Percentiles rank a stretch among this genome's conserved stretches.
Evolutionary conservation across 305 asterid genomes (phyloP).

Genomic region (Caryopteris hybrid): DNA sequence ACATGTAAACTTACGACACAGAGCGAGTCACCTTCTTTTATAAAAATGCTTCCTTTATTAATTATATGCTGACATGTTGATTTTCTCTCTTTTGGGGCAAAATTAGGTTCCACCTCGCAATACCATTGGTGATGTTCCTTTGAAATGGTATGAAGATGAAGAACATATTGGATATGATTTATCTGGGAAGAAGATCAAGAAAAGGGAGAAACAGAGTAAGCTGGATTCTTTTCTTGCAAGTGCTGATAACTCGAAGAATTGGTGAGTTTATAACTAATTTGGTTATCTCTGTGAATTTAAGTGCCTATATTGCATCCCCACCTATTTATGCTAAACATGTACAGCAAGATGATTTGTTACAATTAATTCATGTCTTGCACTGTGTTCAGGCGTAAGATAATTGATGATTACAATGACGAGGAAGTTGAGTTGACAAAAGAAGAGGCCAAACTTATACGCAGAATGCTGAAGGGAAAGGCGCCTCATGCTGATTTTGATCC

Average conservation of each 20-base stretch:
- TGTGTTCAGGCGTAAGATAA: conserved; percentile 71
- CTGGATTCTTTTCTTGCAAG: conserved; percentile 78
- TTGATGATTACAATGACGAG: conserved; percentile 86
- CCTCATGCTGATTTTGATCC: conserved; percentile 95
- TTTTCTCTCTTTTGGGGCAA: conserved; percentile 3
- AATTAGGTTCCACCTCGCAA: conserved; percentile 86
- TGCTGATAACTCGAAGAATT: conserved; percentile 70
- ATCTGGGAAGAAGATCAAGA: conserved; percentile 90
- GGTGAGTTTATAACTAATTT: conserved; percentile 44
- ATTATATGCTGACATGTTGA: conserved; percentile 14
- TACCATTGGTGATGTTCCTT: conserved; percentile 87
- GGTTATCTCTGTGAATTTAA: conserved; percentile 1
- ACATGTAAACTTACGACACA: not conserved
- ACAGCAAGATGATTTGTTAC: not conserved
- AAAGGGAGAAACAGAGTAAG: conserved; percentile 74
- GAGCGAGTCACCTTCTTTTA: not conserved
- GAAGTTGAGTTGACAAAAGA: conserved; percentile 80
- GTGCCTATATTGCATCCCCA: not conserved
- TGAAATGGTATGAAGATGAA: conserved; percentile 87
- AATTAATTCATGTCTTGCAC: not conserved
- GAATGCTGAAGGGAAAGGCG: conserved; percentile 78
- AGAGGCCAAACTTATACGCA: conserved; percentile 55
- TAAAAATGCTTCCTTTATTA: not conserved
- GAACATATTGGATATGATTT: conserved; percentile 92
- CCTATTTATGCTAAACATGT: not conserved